phyloP scores from a whole-genome alignment of 495 filamentous ascomycete genomes.

The Aspergillus carlsbadensis region DNA sequence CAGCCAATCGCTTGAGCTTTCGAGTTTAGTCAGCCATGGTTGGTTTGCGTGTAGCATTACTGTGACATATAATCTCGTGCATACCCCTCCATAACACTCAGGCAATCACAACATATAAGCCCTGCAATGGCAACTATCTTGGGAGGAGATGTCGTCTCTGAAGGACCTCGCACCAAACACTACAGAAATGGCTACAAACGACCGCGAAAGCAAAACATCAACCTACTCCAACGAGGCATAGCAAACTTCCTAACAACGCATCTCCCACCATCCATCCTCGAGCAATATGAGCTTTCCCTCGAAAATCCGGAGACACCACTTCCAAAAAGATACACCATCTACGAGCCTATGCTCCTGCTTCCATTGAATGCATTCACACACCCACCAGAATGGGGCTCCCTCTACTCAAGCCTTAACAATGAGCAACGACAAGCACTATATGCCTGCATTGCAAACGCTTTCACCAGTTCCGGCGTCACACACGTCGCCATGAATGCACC shows the following conservation, averaged over 20 bases:
- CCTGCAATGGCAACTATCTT: neutral
- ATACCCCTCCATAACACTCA: neutral
- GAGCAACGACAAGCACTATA: slow-evolving; percentile 46
- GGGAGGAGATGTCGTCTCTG: too few species aligned
- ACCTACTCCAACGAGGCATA: slow-evolving; percentile 36
- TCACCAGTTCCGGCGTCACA: slow-evolving; percentile 48
- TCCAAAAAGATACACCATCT: slow-evolving; percentile 67
- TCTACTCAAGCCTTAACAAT: slow-evolving; percentile 33
- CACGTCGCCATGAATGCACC: slow-evolving; percentile 74
- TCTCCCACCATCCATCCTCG: slow-evolving; percentile 14
- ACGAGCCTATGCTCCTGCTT: slow-evolving; percentile 68
- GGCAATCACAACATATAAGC: neutral
- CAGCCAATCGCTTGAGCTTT: too few species aligned
- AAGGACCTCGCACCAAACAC: neutral
- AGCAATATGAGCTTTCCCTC: slow-evolving; percentile 13
- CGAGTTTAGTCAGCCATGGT: too few species aligned
- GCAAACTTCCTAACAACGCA: slow-evolving; percentile 27
- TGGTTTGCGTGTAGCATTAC: too few species aligned
- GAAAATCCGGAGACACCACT: slow-evolving; percentile 32
- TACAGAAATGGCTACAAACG: slow-evolving; percentile 10
- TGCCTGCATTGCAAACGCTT: slow-evolving; percentile 42
- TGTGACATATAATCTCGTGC: too few species aligned
- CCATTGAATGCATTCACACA: slow-evolving; percentile 57
- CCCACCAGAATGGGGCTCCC: slow-evolving; percentile 40
- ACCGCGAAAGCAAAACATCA: slow-evolving; percentile 12